These are phyloP conservation scores for Phytophthora vignae DNA, from an alignment of 352 stramenopile genomes.

Conservation along the genomic window DNA sequence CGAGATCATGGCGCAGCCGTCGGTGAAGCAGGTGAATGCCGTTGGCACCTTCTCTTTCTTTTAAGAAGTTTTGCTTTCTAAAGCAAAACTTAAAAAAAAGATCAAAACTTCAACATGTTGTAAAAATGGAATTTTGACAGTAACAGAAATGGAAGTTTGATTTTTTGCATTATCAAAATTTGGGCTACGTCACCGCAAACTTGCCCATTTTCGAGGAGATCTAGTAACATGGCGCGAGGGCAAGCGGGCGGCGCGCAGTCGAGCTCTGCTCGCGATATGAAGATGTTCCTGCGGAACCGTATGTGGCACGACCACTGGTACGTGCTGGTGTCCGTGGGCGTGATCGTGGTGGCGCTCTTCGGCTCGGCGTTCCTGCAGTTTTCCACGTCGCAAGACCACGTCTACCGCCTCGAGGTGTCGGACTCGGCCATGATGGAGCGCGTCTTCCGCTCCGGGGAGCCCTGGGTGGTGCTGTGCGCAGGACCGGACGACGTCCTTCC, in stretches of 20 bases:
- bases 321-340: conserved; percentile 51
- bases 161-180: too few species aligned
- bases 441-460: conserved; percentile 84
- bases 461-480: conserved; percentile 83
- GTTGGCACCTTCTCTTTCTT: too few species aligned
- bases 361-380: conserved; percentile 71
- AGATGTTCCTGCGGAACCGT: conserved; percentile 84
- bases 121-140: too few species aligned
- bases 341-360: conserved; percentile 72
- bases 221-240: conserved; percentile 34
- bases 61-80: too few species aligned
- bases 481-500: conserved; percentile 74
- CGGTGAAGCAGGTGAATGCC: not conserved
- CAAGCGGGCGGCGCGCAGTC: conserved; percentile 38
- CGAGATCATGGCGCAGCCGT: conserved; percentile 54
- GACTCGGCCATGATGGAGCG: conserved; percentile 62
- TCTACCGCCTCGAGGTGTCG: conserved; percentile 72
- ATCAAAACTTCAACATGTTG: too few species aligned
- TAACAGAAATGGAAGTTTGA: too few species aligned
- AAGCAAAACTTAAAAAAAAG: too few species aligned
- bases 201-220: too few species aligned
- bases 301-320: conserved; percentile 87
- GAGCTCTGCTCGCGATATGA: conserved; percentile 78
- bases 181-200: not conserved
- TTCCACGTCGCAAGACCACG: conserved; percentile 60